Evolutionary conservation across 805 yeast genomes (phyloP), one percentile per base, ranked within the genome.

Genomic region (Isabelozyma pseudorhagii): DNA sequence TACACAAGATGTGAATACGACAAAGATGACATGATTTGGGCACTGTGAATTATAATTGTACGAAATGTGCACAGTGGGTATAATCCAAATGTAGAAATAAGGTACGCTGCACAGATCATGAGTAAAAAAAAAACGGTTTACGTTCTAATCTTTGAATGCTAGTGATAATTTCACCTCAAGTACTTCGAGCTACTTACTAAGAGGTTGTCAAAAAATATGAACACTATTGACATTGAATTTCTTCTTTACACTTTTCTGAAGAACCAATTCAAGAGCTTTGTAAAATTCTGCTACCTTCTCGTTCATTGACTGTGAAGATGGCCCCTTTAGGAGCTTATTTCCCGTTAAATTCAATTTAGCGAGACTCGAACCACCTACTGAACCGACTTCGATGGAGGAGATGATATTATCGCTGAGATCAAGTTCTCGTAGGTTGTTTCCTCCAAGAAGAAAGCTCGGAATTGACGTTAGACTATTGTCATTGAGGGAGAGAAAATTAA

Each of bases 191-290:
- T 21, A 21, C 25, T 21, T 21, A 21, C 25, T 21, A 5, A 21
- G 25, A 21, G 25, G 25, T 21, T 11, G 10, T 13, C 28, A 27
- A 51, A 63, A 63, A 14, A 29, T 48, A 51, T 67, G 71, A 46
- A 58, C 50, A 47, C 64, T 57, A 50, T 66, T 67, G 7, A 67
- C 56, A 50, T 64, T 63, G 43, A 57, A 61, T 48, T 64, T 65
- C 27, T 60, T 49, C 34, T 52, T 53, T 7, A 46, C 47, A 7
- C 59, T 62, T 29, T 41, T 25, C 3, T 62, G 53, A 1, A 68
- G 54, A 7, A 55, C 47, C 3, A 38, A 14, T 39, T 62, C 67
- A 31, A 68, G 49, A 3, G 48, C 51, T 9, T 50, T 53, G 51
- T 68, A 68, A 42, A 68, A 68, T 18, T 51, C 53, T 6, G 52